A percentile compares a stretch with the other conserved stretches of the same genome.
phyloP scores from a whole-genome alignment of 2,329 filamentous ascomycete species.

The Xylaria sp. region DNA sequence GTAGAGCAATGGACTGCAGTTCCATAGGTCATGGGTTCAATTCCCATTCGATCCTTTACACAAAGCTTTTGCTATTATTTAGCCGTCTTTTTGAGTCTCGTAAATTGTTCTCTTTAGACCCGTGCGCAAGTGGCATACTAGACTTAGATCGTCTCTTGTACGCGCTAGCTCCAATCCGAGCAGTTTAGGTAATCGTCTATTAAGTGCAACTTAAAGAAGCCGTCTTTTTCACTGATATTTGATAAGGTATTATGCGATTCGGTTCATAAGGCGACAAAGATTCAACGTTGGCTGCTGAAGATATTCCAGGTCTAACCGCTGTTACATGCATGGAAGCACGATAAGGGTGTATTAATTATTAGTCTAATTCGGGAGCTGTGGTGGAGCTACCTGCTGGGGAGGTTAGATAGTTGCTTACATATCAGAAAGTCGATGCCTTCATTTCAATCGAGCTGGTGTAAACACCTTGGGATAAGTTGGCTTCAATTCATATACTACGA shows the following conservation, averaged over 20 bases:
- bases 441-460: neutral
- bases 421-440: slow-evolving; percentile 19
- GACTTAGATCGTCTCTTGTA: no score
- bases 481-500: neutral
- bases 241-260: neutral
- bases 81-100: no score
- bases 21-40: slow-evolving; percentile 38
- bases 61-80: no score
- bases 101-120: no score
- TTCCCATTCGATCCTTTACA: slow-evolving; percentile 35
- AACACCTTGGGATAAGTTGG: neutral
- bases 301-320: slow-evolving; percentile 7
- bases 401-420: slow-evolving; percentile 21
- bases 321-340: neutral
- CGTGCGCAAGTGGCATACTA: no score
- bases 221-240: no score
- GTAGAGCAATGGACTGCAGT: slow-evolving; percentile 38
- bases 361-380: neutral
- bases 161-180: no score
- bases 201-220: no score
- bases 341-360: no score
- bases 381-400: slow-evolving; percentile 11
- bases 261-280: neutral
- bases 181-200: no score
- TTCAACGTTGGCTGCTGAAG: neutral